Evolutionary conservation across 192 early-diverging fungal species (phyloP), one percentile per base, ranked within the genome.

Genomic region (Backusella tuberculispora): DNA sequence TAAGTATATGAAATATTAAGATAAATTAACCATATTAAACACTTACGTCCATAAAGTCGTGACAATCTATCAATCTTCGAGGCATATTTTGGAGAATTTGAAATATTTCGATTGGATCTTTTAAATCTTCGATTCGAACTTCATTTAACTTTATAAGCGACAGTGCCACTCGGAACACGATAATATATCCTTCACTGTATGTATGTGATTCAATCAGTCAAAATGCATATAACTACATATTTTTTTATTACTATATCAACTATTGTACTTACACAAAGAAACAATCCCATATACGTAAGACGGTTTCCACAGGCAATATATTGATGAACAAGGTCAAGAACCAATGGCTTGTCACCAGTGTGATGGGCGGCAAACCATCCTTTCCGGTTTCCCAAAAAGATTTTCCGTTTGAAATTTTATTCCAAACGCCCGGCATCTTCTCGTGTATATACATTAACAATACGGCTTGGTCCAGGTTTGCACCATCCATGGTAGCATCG

Each of bases 341-440:
- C 94, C 94, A 95, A 56, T 87, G 92, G 44, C 90, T 92, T 3
- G 92, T 94, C 4, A 92, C 90, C 69, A 94, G 76, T 34, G 84
- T 88, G 56, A 94, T 84, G 7, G 86, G 88, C 6, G 93, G 89
- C 82, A 92, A 80, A 14, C 83, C 82, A 1, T 79, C 79, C 69
- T 84, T 82, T 64, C 84, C 83, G 24, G 75, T 68, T 26, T 83
- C 85, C 48, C 76, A 80, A 48, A 74, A 74, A 2, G 75, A 80
- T 3, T 72, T 80, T 21, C 85, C 85, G 14, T 67, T 74, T n/a
- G 78, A 78, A 50, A 84, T 43, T 63, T 84, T 87, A 13, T 73
- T 48, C 87, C 85, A 87, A 14, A 88, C 78, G 0, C 50, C 21
- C 1, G 85, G 84, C 47, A 87, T 72, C 21, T 83, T 80, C 64